Percentiles rank a stretch among this genome's conserved stretches.
Conservation (phyloP, 2,329 filamentous ascomycete species). For the Neocatenulostroma microsporum region DNA sequence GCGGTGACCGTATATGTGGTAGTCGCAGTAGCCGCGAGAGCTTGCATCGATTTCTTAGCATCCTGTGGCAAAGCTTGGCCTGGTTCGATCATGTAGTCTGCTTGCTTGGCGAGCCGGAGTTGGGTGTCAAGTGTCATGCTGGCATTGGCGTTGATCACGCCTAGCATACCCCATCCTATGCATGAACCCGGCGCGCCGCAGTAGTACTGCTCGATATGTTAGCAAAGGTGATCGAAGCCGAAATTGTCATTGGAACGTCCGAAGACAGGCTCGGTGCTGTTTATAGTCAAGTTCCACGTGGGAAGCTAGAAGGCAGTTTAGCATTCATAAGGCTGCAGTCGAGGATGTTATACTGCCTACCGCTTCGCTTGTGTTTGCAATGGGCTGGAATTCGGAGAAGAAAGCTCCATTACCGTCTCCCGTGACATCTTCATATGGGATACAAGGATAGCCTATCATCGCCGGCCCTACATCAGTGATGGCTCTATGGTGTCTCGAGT, state of each 20-base stretch:
- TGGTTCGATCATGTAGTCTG: conserved; percentile 29
- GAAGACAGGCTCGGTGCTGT: conserved; percentile 57
- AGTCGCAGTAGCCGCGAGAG: conserved; percentile 16
- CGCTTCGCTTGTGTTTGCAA: conserved; percentile 1
- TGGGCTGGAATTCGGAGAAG: conserved; percentile 17
- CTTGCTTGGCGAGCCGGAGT: conserved; percentile 21
- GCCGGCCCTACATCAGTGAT: too few relatives aligned
- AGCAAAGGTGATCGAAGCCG: too few relatives aligned
- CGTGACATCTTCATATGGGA: conserved; percentile 27
- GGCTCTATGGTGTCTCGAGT: too few relatives aligned
- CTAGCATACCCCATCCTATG: conserved; percentile 59
- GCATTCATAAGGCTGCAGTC: not conserved
- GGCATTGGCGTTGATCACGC: conserved; percentile 58
- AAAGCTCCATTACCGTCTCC: conserved; percentile 19
- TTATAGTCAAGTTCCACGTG: conserved; percentile 38
- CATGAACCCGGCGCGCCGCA: conserved; percentile 62
- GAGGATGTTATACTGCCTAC: too few relatives aligned
- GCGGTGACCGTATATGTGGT: conserved; percentile 15
- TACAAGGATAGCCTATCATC: conserved; percentile 28
- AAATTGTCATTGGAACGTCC: not conserved
- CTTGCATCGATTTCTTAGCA: conserved; percentile 19
- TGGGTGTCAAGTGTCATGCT: conserved; percentile 23
- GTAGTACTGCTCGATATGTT: conserved; percentile 44
- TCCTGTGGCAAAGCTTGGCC: conserved; percentile 35
- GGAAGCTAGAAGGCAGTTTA: not conserved